Conservation (phyloP, 768 basidiomycete species). For the Suillus bovinus region DNA sequence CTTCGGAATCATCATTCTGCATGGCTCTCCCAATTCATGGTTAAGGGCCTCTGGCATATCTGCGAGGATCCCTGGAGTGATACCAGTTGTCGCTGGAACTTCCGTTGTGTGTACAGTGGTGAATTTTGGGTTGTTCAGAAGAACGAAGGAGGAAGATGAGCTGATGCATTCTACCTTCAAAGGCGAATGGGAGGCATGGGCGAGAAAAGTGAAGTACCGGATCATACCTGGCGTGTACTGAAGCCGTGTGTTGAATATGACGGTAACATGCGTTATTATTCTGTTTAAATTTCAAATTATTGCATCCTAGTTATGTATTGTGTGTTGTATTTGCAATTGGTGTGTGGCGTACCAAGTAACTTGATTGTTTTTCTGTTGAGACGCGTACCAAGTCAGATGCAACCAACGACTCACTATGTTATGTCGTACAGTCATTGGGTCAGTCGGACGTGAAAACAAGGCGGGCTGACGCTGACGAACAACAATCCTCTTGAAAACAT, state of each 20-base stretch:
- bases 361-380: not conserved
- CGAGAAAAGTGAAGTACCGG: slow-evolving; percentile 27
- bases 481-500: not conserved
- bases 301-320: slow-evolving; percentile 27
- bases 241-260: not conserved
- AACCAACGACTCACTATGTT: not conserved
- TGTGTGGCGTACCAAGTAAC: not conserved
- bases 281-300: not conserved
- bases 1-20: slow-evolving; percentile 8
- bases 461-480: not conserved
- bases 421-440: not conserved
- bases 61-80: slow-evolving; percentile 5
- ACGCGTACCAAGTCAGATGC: not conserved
- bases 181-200: slow-evolving; percentile 36
- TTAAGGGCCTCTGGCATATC: slow-evolving; percentile 15
- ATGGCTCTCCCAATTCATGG: slow-evolving; percentile 14
- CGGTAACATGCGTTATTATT: not conserved
- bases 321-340: not conserved
- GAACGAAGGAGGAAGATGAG: slow-evolving; percentile 29
- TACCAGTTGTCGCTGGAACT: not conserved
- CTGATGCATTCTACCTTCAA: slow-evolving; percentile 32
- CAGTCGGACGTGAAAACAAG: not conserved
- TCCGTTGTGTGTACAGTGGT: not conserved
- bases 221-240: slow-evolving; percentile 36
- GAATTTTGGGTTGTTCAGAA: not conserved